Percentiles rank a stretch among this genome's conserved stretches.
These are phyloP conservation scores for Platanthera guangdongensis DNA, from an alignment of 106 monocot species.

Conservation along the genomic window DNA sequence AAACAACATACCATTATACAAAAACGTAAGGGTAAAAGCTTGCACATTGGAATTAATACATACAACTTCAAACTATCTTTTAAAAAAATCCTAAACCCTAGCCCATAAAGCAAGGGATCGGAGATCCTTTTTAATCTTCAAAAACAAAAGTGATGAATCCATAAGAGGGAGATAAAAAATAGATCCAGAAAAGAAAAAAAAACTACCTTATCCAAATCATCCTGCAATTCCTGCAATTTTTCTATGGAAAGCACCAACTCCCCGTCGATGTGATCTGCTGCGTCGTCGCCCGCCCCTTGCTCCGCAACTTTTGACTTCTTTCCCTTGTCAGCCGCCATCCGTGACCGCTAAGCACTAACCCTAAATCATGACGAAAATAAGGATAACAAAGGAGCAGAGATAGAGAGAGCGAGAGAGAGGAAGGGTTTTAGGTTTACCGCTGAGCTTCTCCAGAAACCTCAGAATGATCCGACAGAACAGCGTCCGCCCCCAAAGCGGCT, in stretches of 20 bases:
- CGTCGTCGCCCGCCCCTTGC: constrained; percentile 25
- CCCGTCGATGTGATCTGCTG: constrained; percentile 42
- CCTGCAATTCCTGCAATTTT: constrained; percentile 67
- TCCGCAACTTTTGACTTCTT: constrained; percentile 48
- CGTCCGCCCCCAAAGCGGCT: background rate
- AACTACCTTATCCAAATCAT: constrained; percentile 57
- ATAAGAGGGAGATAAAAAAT: background rate
- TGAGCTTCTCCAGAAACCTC: too few relatives aligned
- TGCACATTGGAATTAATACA: background rate
- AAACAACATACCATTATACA: background rate
- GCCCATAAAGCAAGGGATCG: too few relatives aligned
- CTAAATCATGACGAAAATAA: constrained; percentile 2
- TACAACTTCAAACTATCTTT: background rate
- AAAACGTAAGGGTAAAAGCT: background rate
- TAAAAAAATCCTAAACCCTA: too few relatives aligned
- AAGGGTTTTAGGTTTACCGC: background rate
- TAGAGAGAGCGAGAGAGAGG: background rate
- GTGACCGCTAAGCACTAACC: constrained; percentile 23
- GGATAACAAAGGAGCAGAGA: background rate
- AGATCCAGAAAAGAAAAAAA: background rate
- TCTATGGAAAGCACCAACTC: constrained; percentile 67
- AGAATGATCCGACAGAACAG: too few relatives aligned
- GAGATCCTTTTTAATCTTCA: too few relatives aligned
- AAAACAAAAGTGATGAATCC: background rate
- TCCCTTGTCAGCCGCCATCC: constrained; percentile 55